Evolutionary conservation across 2,329 filamentous ascomycete species (phyloP).

Genomic region (Calonectria multiphialidica): DNA sequence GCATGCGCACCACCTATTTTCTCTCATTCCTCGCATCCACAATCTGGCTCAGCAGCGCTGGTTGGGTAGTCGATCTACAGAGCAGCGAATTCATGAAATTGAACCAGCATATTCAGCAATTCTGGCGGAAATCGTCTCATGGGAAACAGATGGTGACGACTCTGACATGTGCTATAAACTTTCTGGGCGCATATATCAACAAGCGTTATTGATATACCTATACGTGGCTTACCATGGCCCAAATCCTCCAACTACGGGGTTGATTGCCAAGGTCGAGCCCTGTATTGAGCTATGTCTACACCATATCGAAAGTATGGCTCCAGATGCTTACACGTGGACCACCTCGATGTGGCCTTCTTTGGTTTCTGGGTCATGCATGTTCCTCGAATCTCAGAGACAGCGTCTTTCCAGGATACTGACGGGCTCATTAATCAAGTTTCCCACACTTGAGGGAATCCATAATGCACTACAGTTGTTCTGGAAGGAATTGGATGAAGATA

Average conservation of each 20-base stretch:
- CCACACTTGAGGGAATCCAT: constrained; percentile 15
- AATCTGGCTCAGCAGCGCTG: constrained; percentile 5
- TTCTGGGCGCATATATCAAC: constrained; percentile 13
- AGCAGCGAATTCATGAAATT: not conserved
- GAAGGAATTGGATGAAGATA: constrained; percentile 11
- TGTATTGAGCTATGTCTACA: constrained; percentile 16
- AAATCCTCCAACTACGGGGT: not conserved
- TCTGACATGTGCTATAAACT: constrained; percentile 8
- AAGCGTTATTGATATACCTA: constrained; percentile 9
- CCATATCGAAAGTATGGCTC: constrained; percentile 12
- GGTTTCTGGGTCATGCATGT: constrained; percentile 13
- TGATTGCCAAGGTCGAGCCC: constrained; percentile 14
- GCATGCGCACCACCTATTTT: constrained; percentile 9
- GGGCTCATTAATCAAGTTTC: constrained; percentile 12
- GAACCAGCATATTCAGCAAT: not conserved
- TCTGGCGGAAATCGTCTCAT: not conserved
- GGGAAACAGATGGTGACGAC: constrained; percentile 3
- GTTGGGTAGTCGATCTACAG: not conserved
- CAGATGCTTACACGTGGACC: constrained; percentile 19
- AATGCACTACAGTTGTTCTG: constrained; percentile 15
- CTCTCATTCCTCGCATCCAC: constrained; percentile 19
- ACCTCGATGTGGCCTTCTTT: constrained; percentile 23
- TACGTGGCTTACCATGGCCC: constrained; percentile 14
- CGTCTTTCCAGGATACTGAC: constrained; percentile 11
- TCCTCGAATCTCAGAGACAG: constrained; percentile 11